Base-by-base conservation (phyloP, 179 eudicot species). In the Pouteria campechiana region DNA sequence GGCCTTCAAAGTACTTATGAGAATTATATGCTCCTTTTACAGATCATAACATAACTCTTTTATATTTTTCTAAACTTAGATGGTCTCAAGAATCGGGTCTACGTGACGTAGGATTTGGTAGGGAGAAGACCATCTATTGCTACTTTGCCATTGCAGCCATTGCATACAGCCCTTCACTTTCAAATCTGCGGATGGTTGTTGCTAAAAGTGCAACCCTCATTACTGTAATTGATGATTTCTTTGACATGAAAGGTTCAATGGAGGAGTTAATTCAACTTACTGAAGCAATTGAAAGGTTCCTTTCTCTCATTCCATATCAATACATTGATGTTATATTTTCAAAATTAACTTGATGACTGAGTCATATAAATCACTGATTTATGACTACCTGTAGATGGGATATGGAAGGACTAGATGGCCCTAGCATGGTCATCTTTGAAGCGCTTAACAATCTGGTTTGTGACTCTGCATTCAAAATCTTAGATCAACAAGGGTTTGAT, bases 201-300 rank as follows among this genome's bases (percentile, higher is more conserved):
- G 57, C 72, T 12, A 73, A 73, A 41, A 25, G 43, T 32, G 66
- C 64, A 5, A 50, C 60, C 23, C 18, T 68, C 35, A 18, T 68
- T 4, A 65, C 71, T 0, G 52, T 68, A 46, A 61, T 57, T 4
- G 72, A 73, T 35, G 79, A 73, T 14, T 65, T 56, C 23, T 73
- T 57, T 16, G 79, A 73, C 45, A 47, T 57, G 60, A 44, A 58
- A 45, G 75, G 69, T 32, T 49, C 68, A 21, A 27, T 65, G 14
- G 11, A 36, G 14, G 64, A 64, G 14, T 24, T 64, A 4, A 45
- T 40, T 27, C 14, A 17, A 7, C 57, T 73, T 52, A 64, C 53
- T 6, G 46, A 47, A 7, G 69, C 75, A 0, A 34, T 64, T 9
- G 23, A 48, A 42, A 60, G 64, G 76, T 70, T 25, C 25, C 6